Percentiles rank a stretch among this genome's conserved stretches.
Conservation (phyloP, 2,329 filamentous ascomycete species). For the Aspergillus novoparasiticus region DNA sequence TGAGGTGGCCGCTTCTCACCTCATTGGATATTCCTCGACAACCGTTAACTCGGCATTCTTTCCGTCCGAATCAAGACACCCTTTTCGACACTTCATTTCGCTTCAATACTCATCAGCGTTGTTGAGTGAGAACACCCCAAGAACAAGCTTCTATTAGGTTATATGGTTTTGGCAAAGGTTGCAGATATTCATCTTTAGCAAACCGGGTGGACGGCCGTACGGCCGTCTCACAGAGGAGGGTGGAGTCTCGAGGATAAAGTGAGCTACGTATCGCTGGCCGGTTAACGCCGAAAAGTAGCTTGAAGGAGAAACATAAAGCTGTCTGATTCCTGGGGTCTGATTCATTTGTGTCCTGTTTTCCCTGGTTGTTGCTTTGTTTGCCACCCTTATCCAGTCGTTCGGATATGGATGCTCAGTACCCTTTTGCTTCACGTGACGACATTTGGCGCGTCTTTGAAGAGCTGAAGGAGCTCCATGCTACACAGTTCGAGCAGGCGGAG, state of each 20-base stretch:
- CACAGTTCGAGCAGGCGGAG: conserved; percentile 63
- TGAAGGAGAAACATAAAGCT: background rate
- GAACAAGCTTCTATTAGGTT: background rate
- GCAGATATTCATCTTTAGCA: conserved; percentile 23
- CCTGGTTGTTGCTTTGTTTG: conserved; percentile 4
- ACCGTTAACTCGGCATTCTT: background rate
- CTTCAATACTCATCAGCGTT: background rate
- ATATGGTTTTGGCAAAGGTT: conserved; percentile 16
- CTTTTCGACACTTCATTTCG: background rate
- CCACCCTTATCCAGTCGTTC: conserved; percentile 1
- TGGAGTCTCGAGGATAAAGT: conserved; percentile 27
- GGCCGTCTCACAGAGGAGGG: conserved; percentile 40
- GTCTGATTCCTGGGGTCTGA: background rate
- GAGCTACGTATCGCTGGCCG: conserved; percentile 5
- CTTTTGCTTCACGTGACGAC: conserved; percentile 66
- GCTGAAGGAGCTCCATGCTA: conserved; percentile 61
- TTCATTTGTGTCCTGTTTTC: background rate
- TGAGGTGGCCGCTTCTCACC: background rate
- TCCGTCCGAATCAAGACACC: background rate
- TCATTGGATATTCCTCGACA: background rate
- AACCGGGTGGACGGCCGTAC: conserved; percentile 38
- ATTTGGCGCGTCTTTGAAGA: conserved; percentile 67
- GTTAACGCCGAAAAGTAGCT: background rate
- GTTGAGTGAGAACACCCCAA: background rate
- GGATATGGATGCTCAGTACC: conserved; percentile 65